Conservation (phyloP, 352 stramenopile genomes). For the Pythium oligandrum region DNA sequence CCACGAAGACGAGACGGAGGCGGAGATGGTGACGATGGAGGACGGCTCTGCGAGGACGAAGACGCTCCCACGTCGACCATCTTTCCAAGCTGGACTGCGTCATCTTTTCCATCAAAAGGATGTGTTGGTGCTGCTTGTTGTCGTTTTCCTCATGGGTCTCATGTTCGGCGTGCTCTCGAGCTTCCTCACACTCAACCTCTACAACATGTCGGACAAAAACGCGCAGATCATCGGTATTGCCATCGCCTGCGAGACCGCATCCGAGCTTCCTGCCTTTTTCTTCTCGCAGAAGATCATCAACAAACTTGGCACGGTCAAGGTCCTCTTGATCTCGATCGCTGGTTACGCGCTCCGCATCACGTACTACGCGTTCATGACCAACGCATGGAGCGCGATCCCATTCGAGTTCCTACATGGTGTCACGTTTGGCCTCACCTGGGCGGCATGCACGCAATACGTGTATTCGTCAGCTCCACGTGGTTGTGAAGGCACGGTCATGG, state of each 20-base stretch:
- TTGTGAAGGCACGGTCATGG: constrained; percentile 70
- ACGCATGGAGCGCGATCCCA: constrained; percentile 71
- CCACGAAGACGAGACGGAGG: constrained; percentile 11
- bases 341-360: constrained; percentile 66
- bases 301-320: constrained; percentile 63
- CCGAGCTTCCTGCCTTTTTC: constrained; percentile 80
- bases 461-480: constrained; percentile 57
- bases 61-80: constrained; percentile 20
- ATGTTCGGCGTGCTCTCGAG: constrained; percentile 82
- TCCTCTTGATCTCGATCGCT: constrained; percentile 63
- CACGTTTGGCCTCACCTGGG: constrained; percentile 73
- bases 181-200: constrained; percentile 80
- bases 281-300: constrained; percentile 68
- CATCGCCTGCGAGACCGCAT: constrained; percentile 76
- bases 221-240: constrained; percentile 75
- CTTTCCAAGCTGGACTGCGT: constrained; percentile 37
- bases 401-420: constrained; percentile 78
- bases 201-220: constrained; percentile 68
- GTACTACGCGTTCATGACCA: constrained; percentile 75
- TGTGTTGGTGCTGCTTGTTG: constrained; percentile 60
- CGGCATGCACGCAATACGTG: constrained; percentile 71
- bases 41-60: not conserved
- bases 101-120: constrained; percentile 40
- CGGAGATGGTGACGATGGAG: not conserved
- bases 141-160: constrained; percentile 76